Evolutionary conservation across 768 basidiomycete genomes (phyloP).

Genomic region (Leccinum disarticulatum): DNA sequence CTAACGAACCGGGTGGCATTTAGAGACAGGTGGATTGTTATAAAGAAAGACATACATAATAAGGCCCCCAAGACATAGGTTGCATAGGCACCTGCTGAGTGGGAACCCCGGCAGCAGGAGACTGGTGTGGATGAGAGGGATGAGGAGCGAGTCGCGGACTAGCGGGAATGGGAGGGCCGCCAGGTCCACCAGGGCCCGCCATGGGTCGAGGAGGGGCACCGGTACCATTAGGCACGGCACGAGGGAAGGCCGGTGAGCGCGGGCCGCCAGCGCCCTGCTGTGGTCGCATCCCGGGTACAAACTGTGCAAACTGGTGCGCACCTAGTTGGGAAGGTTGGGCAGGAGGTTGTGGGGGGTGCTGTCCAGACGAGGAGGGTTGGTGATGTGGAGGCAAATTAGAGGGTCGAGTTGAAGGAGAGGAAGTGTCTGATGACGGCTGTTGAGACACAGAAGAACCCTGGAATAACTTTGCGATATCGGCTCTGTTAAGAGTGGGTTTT

Average conservation of each 20-base stretch:
- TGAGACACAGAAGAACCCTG: slow-evolving; percentile 40
- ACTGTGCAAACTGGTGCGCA: slow-evolving; percentile 45
- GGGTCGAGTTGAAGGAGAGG: slow-evolving; percentile 58
- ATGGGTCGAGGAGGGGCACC: slow-evolving; percentile 49
- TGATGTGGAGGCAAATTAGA: slow-evolving; percentile 52
- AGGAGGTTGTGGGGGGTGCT: slow-evolving; percentile 39
- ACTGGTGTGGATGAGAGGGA: slow-evolving; percentile 44
- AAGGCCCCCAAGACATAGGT: slow-evolving; percentile 42
- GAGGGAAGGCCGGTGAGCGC: slow-evolving; percentile 65
- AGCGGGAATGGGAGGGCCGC: slow-evolving; percentile 47
- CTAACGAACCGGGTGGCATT: slow-evolving; percentile 24
- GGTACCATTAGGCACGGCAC: slow-evolving; percentile 62
- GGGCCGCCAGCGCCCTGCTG: slow-evolving; percentile 52
- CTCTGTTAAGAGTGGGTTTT: slow-evolving; percentile 33
- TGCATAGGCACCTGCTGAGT: slow-evolving; percentile 43
- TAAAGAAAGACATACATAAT: slow-evolving; percentile 53
- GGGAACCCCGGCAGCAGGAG: slow-evolving; percentile 54
- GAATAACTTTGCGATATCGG: slow-evolving; percentile 45
- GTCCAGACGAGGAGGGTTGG: slow-evolving; percentile 37
- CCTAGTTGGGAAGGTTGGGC: slow-evolving; percentile 43
- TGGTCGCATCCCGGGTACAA: slow-evolving; percentile 50
- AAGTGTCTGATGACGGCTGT: slow-evolving; percentile 50
- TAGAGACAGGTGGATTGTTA: background rate
- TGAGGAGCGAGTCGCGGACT: slow-evolving; percentile 69
- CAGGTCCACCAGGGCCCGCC: slow-evolving; percentile 48